These are phyloP conservation scores for Protomyces macrosporus DNA, from an alignment of 1,139 yeast species.

Conservation along the genomic window DNA sequence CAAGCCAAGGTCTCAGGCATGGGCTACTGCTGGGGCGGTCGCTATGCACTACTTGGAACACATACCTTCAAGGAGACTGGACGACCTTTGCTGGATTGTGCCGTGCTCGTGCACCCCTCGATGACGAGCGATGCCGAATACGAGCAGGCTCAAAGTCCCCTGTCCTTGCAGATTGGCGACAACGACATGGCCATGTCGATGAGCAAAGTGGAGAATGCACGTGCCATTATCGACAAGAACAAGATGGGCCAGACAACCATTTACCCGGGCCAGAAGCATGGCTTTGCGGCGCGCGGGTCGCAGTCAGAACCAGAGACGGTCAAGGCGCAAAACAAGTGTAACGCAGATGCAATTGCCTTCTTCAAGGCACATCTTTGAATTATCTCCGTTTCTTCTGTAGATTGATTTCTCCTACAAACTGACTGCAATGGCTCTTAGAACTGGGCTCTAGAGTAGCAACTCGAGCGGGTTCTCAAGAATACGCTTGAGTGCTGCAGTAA, in stretches of 20 bases:
- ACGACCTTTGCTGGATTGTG: conserved; percentile 10
- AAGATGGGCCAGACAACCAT: conserved; percentile 19
- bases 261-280: conserved; percentile 29
- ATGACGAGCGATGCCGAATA: conserved; percentile 27
- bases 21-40: conserved; percentile 32
- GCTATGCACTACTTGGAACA: conserved; percentile 22
- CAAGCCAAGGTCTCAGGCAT: conserved; percentile 24
- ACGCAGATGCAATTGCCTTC: neutral
- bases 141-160: conserved; percentile 20
- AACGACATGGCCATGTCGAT: conserved; percentile 17
- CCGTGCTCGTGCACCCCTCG: conserved; percentile 28
- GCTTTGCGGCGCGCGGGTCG: conserved; percentile 23
- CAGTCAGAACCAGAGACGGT: neutral
- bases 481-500: conserved; percentile 85
- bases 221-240: conserved; percentile 5
- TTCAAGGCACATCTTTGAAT: neutral
- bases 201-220: conserved; percentile 4
- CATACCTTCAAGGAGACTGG: neutral
- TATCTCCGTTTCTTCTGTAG: neutral
- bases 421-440: too few relatives aligned
- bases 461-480: conserved; percentile 94
- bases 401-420: neutral
- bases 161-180: conserved; percentile 26
- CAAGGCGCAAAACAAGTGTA: neutral
- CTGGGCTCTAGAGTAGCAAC: conserved; percentile 56